Base-by-base conservation (phyloP, 2,329 filamentous ascomycete species). In the Tolypocladium album region DNA sequence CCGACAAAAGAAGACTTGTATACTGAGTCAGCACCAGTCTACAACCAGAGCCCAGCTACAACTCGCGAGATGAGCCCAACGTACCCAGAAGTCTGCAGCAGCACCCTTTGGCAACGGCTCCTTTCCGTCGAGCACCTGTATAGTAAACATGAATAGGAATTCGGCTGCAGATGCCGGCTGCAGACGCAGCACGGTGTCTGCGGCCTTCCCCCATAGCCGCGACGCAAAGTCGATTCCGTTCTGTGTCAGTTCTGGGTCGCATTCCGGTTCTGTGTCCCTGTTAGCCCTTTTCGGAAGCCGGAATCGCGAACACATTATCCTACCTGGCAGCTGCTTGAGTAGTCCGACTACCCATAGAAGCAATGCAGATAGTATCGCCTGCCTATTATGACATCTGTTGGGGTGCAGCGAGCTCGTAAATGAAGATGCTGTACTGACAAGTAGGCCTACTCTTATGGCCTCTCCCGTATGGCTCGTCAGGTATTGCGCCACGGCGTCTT, bases 71-170 rank as follows among this genome's bases (percentile, higher is more conserved):
- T 52, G 24, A 17, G 31, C n/a, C 11, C 17, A 15, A 68, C 79
- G 65, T 73, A 88, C 86, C 89, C 90, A 94, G 63, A 95, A 89
- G 36, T 88, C 84, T 11, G 86, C 83, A 1, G 90, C 83, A 3
- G 88, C 83, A 38, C 82, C 82, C 73, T 94, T 95, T 0, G 89
- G 88, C 12, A 95, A 75, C 0, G 88, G 85, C 61, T 94, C 90
- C 38, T 80, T 84, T 15, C 87, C 87, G 52, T 86, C 81, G 8
- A 95, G 75, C 9, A 89, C 85, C 65, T 84, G 82, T 15, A 94
- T 75, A 0, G 86, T 82, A 67, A 93, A 92, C 58, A 86, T 74
- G 67, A 95, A 88, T 62, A 91, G 81, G 65, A 80, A 84, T 61
- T 88, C 84, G 1, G 88, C 77, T 13, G 80, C 77, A 1, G 81